These are phyloP conservation scores for Datisca glomerata DNA, from an alignment of 306 rosid species.

Conservation along the genomic window DNA sequence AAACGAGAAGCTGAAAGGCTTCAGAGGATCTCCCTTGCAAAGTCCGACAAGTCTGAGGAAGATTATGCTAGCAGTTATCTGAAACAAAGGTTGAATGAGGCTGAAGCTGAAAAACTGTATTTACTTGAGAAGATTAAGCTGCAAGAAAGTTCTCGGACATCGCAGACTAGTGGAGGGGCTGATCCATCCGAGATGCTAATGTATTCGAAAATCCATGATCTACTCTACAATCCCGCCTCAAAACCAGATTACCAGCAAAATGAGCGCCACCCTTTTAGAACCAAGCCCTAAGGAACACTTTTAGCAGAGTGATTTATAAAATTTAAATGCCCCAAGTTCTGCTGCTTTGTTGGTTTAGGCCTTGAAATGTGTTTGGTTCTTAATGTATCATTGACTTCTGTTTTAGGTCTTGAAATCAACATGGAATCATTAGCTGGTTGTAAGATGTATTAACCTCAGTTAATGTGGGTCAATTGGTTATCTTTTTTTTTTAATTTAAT, in stretches of 20 bases:
- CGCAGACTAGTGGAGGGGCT: slow-evolving; percentile 55
- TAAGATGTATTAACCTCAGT: not conserved
- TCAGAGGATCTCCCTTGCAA: slow-evolving; percentile 83
- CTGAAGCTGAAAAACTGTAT: slow-evolving; percentile 96
- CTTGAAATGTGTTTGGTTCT: not conserved
- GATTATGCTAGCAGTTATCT: slow-evolving; percentile 85
- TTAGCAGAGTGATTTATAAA: slow-evolving; percentile 11
- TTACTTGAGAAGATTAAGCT: slow-evolving; percentile 90
- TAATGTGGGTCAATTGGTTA: too few species aligned
- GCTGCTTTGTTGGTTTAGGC: slow-evolving; percentile 1
- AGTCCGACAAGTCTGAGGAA: slow-evolving; percentile 93
- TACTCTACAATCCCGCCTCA: slow-evolving; percentile 47
- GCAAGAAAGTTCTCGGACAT: slow-evolving; percentile 79
- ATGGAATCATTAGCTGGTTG: slow-evolving; percentile 1
- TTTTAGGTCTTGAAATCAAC: too few species aligned
- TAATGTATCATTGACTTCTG: too few species aligned
- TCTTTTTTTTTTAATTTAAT: too few species aligned
- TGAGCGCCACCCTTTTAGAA: slow-evolving; percentile 54
- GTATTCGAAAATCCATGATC: slow-evolving; percentile 78
- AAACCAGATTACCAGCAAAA: slow-evolving; percentile 57
- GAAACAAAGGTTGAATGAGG: slow-evolving; percentile 80
- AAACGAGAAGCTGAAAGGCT: slow-evolving; percentile 92
- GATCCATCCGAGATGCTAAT: slow-evolving; percentile 71
- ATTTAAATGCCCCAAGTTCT: not conserved
- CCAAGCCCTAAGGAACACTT: slow-evolving; percentile 37